A percentile compares a stretch with the other conserved stretches of the same genome.
Evolutionary conservation across 73 alveolate species (phyloP).

Genomic region (Tetrahymena malaccensis): DNA sequence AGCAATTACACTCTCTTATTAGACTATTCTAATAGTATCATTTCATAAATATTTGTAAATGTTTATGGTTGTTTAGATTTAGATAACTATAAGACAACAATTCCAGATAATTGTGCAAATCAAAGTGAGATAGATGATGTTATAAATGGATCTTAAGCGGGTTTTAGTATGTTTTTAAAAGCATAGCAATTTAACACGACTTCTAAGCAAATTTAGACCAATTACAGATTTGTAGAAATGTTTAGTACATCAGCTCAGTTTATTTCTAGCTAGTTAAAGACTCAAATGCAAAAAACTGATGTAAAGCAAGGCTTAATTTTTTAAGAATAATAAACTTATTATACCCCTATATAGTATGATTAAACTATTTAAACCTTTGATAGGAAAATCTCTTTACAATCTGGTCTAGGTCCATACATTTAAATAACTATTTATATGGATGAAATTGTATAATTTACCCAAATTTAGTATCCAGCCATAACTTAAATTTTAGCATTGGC

Average conservation of each 20-base stretch:
- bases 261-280: too few species aligned
- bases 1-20: neutral
- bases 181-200: neutral
- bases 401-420: neutral
- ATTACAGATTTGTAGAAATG: neutral
- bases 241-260: neutral
- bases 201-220: neutral
- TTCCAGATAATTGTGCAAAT: neutral
- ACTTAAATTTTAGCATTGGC: neutral
- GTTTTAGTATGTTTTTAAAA: too few species aligned
- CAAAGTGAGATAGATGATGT: neutral
- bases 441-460: neutral
- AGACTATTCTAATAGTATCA: neutral
- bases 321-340: too few species aligned
- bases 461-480: neutral
- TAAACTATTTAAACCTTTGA: neutral
- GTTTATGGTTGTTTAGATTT: neutral
- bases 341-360: neutral
- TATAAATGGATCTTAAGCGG: neutral
- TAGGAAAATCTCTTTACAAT: neutral
- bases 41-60: neutral
- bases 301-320: neutral
- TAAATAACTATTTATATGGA: neutral
- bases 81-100: neutral
- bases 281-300: neutral